phyloP scores from a whole-genome alignment of 495 filamentous ascomycete genomes.

The Aspergillus carlsbadensis region DNA sequence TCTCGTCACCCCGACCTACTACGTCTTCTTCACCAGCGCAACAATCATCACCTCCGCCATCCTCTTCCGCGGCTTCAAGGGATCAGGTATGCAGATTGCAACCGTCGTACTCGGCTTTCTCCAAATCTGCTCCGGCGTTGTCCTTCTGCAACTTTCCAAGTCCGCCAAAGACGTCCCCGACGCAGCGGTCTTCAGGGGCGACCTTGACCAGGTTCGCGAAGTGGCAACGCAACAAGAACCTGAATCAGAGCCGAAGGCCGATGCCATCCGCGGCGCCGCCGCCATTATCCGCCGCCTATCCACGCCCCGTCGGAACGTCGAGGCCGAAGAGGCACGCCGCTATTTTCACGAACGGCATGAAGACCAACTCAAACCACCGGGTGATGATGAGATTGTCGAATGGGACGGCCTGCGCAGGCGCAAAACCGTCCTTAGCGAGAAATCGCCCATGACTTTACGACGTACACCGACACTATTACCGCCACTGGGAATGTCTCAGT shows the following conservation, averaged over 20 bases:
- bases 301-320: conserved; percentile 69
- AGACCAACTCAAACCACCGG: conserved; percentile 71
- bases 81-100: conserved; percentile 72
- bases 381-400: conserved; percentile 75
- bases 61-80: conserved; percentile 93
- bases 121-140: conserved; percentile 91
- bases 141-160: conserved; percentile 96
- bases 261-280: conserved; percentile 89
- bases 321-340: conserved; percentile 75
- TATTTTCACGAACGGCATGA: conserved; percentile 72
- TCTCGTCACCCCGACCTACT: conserved; percentile 96
- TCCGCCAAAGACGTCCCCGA: conserved; percentile 97
- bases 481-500: conserved; percentile 83
- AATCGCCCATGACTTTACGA: conserved; percentile 33
- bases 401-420: conserved; percentile 92
- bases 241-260: conserved; percentile 92
- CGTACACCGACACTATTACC: conserved; percentile 59
- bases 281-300: conserved; percentile 87
- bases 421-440: conserved; percentile 64
- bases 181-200: conserved; percentile 86
- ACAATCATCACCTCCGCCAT: conserved; percentile 94
- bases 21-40: conserved; percentile 93
- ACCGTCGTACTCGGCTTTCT: conserved; percentile 94
- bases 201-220: conserved; percentile 91
- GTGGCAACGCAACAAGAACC: conserved; percentile 93